These are phyloP conservation scores for Cladophialophora exuberans DNA, from an alignment of 2,329 filamentous ascomycete genomes.

Conservation along the genomic window DNA sequence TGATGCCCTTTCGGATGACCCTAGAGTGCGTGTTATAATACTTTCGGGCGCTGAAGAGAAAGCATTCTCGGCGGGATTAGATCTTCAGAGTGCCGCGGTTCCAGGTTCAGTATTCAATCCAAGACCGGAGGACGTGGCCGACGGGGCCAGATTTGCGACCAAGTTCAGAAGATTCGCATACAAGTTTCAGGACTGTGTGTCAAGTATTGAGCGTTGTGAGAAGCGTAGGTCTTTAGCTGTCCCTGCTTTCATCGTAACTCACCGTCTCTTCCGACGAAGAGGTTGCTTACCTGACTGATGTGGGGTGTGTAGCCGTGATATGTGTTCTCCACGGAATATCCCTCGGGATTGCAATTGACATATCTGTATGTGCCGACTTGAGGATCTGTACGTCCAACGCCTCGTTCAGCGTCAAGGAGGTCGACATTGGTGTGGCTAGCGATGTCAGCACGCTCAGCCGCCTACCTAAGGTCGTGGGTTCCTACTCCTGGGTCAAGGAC, in stretches of 20 bases:
- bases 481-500: constrained; percentile 50
- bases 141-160: constrained; percentile 67
- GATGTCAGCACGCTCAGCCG: constrained; percentile 51
- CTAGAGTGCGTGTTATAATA: constrained; percentile 73
- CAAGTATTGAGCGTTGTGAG: constrained; percentile 80
- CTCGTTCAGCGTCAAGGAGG: constrained; percentile 50
- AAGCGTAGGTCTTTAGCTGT: constrained; percentile 73
- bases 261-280: background rate
- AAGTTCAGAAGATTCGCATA: constrained; percentile 68
- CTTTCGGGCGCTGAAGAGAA: constrained; percentile 79
- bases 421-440: constrained; percentile 52
- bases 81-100: background rate
- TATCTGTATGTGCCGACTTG: constrained; percentile 46
- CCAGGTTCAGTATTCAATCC: constrained; percentile 11
- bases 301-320: constrained; percentile 63
- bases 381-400: constrained; percentile 42
- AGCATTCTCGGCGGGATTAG: constrained; percentile 68
- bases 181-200: constrained; percentile 79
- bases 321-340: constrained; percentile 80
- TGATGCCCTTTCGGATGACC: constrained; percentile 68
- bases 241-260: too few species aligned
- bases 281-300: constrained; percentile 45
- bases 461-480: constrained; percentile 50
- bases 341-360: constrained; percentile 76
- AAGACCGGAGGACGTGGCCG: constrained; percentile 39